A percentile compares a stretch with the other conserved stretches of the same genome.
These are phyloP conservation scores for Myotisia sp. DNA, from an alignment of 2,329 filamentous ascomycete species.

Conservation along the genomic window DNA sequence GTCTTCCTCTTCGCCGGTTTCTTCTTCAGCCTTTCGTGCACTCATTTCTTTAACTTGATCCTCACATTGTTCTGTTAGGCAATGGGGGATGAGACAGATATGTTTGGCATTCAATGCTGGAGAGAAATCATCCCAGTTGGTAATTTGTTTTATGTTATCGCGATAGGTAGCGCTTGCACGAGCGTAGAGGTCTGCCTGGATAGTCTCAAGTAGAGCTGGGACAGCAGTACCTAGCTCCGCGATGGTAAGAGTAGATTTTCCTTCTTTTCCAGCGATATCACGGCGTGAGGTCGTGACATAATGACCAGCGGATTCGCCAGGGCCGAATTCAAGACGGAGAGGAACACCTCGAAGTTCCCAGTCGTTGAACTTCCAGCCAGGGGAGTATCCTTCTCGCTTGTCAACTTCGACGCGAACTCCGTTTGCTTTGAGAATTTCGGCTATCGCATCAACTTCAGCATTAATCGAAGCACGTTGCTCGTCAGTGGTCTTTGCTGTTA, in stretches of 20 bases:
- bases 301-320: slow-evolving; percentile 76
- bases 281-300: slow-evolving; percentile 77
- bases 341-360: slow-evolving; percentile 96
- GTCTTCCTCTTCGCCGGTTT: slow-evolving; percentile 57
- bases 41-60: slow-evolving; percentile 91
- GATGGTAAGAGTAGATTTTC: slow-evolving; percentile 69
- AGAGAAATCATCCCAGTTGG: slow-evolving; percentile 80
- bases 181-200: slow-evolving; percentile 67
- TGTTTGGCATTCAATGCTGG: slow-evolving; percentile 86
- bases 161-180: slow-evolving; percentile 67
- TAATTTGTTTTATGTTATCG: slow-evolving; percentile 65
- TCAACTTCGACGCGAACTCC: slow-evolving; percentile 71
- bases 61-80: slow-evolving; percentile 70
- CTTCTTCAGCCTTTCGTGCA: slow-evolving; percentile 50
- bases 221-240: slow-evolving; percentile 58
- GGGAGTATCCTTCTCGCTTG: slow-evolving; percentile 75
- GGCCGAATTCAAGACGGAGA: slow-evolving; percentile 85
- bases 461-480: slow-evolving; percentile 67
- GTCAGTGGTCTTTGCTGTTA: slow-evolving; percentile 72
- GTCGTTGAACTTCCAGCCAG: slow-evolving; percentile 97
- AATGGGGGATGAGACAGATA: slow-evolving; percentile 82
- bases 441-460: slow-evolving; percentile 59
- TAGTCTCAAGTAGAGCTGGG: slow-evolving; percentile 70
- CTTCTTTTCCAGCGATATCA: slow-evolving; percentile 51
- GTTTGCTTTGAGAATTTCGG: slow-evolving; percentile 52